These are phyloP conservation scores for Potentilla sterilis DNA, from an alignment of 306 rosid species.

Conservation along the genomic window DNA sequence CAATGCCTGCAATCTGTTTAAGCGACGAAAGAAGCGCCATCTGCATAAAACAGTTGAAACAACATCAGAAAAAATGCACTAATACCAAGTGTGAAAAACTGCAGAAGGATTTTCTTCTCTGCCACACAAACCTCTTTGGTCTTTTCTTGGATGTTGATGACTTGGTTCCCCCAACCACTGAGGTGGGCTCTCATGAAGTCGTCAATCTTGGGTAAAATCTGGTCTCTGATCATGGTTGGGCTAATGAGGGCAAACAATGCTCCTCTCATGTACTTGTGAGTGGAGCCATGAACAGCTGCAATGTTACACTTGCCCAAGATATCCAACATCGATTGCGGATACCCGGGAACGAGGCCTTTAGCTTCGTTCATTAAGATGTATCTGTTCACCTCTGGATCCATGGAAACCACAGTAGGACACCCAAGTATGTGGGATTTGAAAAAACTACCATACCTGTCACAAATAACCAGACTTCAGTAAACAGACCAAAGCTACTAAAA, in stretches of 20 bases:
- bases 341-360: slow-evolving; percentile 94
- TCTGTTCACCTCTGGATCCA: slow-evolving; percentile 92
- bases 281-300: slow-evolving; percentile 95
- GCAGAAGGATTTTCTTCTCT: not conserved
- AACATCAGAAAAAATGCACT: not conserved
- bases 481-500: not conserved
- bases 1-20: slow-evolving; percentile 76
- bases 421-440: slow-evolving; percentile 97
- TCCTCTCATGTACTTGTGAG: slow-evolving; percentile 89
- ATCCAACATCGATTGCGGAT: slow-evolving; percentile 93
- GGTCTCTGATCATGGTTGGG: slow-evolving; percentile 62
- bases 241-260: slow-evolving; percentile 76
- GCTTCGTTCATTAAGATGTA: slow-evolving; percentile 89
- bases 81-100: not conserved
- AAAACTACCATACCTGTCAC: slow-evolving; percentile 82
- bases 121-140: slow-evolving; percentile 64
- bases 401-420: slow-evolving; percentile 90
- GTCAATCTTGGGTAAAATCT: slow-evolving; percentile 75
- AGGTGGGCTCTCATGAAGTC: slow-evolving; percentile 72
- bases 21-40: slow-evolving; percentile 83
- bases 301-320: slow-evolving; percentile 85
- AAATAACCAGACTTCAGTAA: not conserved
- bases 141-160: slow-evolving; percentile 86
- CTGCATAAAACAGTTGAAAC: slow-evolving; percentile 33
- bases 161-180: slow-evolving; percentile 51